Evolutionary conservation across 164 flowering plant genomes (phyloP).

Genomic region (Macadamia integrifolia): DNA sequence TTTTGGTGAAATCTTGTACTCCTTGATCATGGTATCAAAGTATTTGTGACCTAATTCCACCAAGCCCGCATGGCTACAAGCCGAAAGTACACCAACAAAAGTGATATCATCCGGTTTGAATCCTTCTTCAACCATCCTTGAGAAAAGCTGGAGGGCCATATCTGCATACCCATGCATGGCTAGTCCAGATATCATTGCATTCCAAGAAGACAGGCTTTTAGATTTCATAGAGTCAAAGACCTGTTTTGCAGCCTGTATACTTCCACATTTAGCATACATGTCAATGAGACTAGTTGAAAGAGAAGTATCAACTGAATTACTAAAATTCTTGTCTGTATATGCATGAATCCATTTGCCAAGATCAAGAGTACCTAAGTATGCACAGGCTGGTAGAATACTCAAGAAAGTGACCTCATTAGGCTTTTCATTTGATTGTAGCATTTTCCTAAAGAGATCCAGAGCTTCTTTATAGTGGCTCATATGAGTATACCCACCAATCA

Average conservation of each 20-base stretch:
- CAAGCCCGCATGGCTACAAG: constrained; percentile 61
- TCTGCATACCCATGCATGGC: constrained; percentile 57
- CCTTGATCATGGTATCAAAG: constrained; percentile 41
- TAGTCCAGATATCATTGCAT: constrained; percentile 67
- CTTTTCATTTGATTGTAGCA: constrained; percentile 37
- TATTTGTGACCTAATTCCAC: constrained; percentile 40
- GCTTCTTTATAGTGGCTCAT: constrained; percentile 48
- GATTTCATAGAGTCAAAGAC: constrained; percentile 27
- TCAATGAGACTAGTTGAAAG: constrained; percentile 55
- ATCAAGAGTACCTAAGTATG: constrained; percentile 59
- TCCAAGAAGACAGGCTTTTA: constrained; percentile 52
- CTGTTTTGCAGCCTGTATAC: constrained; percentile 46
- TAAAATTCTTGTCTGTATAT: constrained; percentile 41
- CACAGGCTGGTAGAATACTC: constrained; percentile 61
- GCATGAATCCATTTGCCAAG: constrained; percentile 77
- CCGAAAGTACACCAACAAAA: constrained; percentile 55
- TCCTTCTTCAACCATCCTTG: constrained; percentile 39
- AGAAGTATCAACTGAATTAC: constrained; percentile 22
- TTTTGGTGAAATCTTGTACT: constrained; percentile 41
- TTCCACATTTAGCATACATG: constrained; percentile 71
- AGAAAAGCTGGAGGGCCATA: constrained; percentile 42
- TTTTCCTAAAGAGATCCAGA: constrained; percentile 40
- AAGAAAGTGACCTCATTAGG: constrained; percentile 71
- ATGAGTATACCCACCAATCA: constrained; percentile 71
- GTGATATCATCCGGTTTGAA: constrained; percentile 60